Conservation (phyloP, 352 stramenopile genomes). For the Pythium dissimile region DNA sequence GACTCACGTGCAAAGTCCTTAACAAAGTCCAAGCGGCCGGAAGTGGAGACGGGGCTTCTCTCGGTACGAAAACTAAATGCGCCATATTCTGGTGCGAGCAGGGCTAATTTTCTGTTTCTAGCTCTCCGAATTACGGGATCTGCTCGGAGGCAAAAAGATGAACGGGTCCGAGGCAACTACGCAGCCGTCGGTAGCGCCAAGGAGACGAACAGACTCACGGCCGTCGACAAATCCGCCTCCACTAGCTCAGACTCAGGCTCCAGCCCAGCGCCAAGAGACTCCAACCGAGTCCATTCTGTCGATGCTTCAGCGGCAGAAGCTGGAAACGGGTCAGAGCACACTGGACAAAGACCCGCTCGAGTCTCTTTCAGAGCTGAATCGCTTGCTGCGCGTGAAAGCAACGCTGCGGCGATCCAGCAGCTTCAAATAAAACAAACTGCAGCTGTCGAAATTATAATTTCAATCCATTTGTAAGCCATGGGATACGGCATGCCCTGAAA, state of each 20-base stretch:
- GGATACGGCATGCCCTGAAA: not conserved
- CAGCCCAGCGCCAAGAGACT: not conserved
- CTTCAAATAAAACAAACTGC: conserved; percentile 13
- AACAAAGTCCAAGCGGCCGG: conserved; percentile 1
- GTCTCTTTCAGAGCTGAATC: conserved; percentile 53
- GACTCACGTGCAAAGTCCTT: not conserved
- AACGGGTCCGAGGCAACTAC: too few relatives aligned
- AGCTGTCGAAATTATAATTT: not conserved
- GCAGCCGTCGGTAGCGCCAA: too few relatives aligned
- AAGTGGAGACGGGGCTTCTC: conserved; percentile 35
- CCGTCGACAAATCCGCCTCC: conserved; percentile 12
- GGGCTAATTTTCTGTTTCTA: conserved; percentile 28
- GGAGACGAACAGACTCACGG: too few relatives aligned
- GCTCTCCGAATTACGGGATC: conserved; percentile 45
- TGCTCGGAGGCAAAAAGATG: conserved; percentile 33
- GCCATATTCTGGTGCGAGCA: too few relatives aligned
- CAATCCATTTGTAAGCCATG: too few relatives aligned
- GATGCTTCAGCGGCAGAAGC: conserved; percentile 21
- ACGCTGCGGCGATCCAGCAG: conserved; percentile 30
- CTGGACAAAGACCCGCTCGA: conserved; percentile 39
- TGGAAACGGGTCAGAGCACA: conserved; percentile 10
- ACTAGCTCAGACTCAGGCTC: not conserved
- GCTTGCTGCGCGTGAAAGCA: conserved; percentile 51
- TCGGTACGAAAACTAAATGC: conserved; percentile 24
- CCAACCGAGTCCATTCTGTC: conserved; percentile 20